phyloP scores from a whole-genome alignment of 805 yeast species.

The Teunomyces aglyptinius region DNA sequence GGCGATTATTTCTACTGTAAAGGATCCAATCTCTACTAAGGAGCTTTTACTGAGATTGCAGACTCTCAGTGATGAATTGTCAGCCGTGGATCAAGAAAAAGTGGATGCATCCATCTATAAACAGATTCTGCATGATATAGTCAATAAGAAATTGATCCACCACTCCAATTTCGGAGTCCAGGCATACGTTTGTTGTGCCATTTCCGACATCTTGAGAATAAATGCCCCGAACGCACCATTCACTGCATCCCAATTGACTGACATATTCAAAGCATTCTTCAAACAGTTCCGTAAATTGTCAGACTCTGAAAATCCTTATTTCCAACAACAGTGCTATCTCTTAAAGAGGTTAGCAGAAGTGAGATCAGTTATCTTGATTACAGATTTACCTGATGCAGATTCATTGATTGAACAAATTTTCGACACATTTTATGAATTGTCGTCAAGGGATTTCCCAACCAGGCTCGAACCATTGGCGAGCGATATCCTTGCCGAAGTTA shows the following conservation, averaged over 20 bases:
- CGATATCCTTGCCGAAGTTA: slow-evolving; percentile 71
- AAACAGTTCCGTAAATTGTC: slow-evolving; percentile 56
- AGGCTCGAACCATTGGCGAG: slow-evolving; percentile 60
- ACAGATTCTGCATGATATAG: slow-evolving; percentile 48
- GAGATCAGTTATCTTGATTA: slow-evolving; percentile 66
- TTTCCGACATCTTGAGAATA: slow-evolving; percentile 71
- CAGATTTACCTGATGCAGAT: slow-evolving; percentile 69
- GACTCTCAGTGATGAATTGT: slow-evolving; percentile 59
- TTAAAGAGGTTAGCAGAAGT: slow-evolving; percentile 72
- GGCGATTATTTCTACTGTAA: slow-evolving; percentile 54
- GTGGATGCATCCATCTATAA: slow-evolving; percentile 45
- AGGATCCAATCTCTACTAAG: slow-evolving; percentile 57
- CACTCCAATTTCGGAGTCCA: slow-evolving; percentile 69
- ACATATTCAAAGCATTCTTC: slow-evolving; percentile 65
- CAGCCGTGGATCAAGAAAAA: slow-evolving; percentile 59
- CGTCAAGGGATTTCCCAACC: slow-evolving; percentile 45
- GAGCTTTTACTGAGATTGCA: slow-evolving; percentile 59
- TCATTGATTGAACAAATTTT: slow-evolving; percentile 56
- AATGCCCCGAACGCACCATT: slow-evolving; percentile 92
- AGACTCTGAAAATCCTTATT: slow-evolving; percentile 58
- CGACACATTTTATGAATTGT: slow-evolving; percentile 56
- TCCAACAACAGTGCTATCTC: slow-evolving; percentile 60
- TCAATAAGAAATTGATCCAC: slow-evolving; percentile 55
- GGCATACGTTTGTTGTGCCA: slow-evolving; percentile 66
- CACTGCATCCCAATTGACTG: slow-evolving; percentile 58